Conservation (phyloP, 345 rosid genomes). For the Citrus sp. region DNA sequence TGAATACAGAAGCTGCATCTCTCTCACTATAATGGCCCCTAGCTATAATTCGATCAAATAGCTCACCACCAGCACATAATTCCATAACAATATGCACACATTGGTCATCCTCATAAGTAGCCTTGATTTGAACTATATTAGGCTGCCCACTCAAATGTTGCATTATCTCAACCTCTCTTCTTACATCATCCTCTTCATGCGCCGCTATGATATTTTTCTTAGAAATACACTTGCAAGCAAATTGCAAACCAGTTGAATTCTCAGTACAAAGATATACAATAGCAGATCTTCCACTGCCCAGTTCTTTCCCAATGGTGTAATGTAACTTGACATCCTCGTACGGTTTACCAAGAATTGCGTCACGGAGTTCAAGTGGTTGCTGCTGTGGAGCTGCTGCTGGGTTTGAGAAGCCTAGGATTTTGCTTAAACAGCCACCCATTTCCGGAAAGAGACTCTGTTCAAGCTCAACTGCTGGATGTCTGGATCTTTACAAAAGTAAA, state of each 20-base stretch:
- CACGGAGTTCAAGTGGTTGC: not conserved
- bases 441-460: too few relatives aligned
- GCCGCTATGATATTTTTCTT: conserved; percentile 13
- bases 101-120: conserved; percentile 31
- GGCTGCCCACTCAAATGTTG: conserved; percentile 36
- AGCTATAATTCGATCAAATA: conserved; percentile 34
- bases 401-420: too few relatives aligned
- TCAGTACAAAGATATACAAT: conserved; percentile 31
- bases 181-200: conserved; percentile 25
- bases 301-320: conserved; percentile 22
- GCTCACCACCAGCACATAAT: conserved; percentile 39
- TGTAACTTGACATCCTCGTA: conserved; percentile 53
- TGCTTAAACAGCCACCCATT: too few relatives aligned
- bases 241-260: conserved; percentile 25
- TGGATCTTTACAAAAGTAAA: too few relatives aligned
- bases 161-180: conserved; percentile 37
- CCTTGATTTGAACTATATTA: conserved; percentile 32
- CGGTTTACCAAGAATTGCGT: not conserved
- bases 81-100: conserved; percentile 42
- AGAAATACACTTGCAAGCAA: conserved; percentile 35
- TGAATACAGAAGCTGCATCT: conserved; percentile 31
- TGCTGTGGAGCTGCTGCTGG: not conserved
- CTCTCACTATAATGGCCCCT: conserved; percentile 34
- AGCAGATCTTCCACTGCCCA: conserved; percentile 37
- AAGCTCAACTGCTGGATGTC: too few relatives aligned